phyloP scores from a whole-genome alignment of 2,329 filamentous ascomycete genomes.

The Cladosporium sp. region DNA sequence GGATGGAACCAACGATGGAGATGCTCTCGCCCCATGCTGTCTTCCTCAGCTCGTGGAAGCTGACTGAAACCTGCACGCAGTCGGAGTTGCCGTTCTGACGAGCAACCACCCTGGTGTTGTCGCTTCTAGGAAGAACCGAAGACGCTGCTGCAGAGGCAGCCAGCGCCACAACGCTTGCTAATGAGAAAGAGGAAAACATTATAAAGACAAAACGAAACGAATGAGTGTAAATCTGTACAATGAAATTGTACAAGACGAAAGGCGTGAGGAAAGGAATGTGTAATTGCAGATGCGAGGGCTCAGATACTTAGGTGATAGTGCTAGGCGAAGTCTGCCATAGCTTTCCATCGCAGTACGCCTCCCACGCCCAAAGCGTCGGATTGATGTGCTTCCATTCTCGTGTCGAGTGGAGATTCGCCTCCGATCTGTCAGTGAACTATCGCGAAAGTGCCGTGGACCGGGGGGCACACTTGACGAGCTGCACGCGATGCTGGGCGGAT shows the following conservation, averaged over 20 bases:
- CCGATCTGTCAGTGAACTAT: conserved; percentile 13
- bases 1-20: conserved; percentile 62
- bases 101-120: conserved; percentile 1
- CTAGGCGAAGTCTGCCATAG: not conserved
- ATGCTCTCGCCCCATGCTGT: conserved; percentile 58
- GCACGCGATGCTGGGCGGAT: conserved; percentile 4
- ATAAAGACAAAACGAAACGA: conserved; percentile 16
- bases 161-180: conserved; percentile 16
- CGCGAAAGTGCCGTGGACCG: conserved; percentile 10
- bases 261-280: conserved; percentile 3
- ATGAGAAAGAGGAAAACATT: conserved; percentile 18
- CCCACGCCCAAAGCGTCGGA: conserved; percentile 13
- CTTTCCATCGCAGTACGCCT: conserved; percentile 5
- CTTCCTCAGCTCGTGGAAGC: conserved; percentile 16
- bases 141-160: conserved; percentile 17
- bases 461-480: not conserved
- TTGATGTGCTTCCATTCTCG: conserved; percentile 10
- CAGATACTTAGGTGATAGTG: conserved; percentile 6
- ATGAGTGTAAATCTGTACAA: conserved; percentile 13
- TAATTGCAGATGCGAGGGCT: not conserved
- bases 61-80: conserved; percentile 20
- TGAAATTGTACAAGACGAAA: conserved; percentile 7
- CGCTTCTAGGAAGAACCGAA: conserved; percentile 13
- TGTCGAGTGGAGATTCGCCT: conserved; percentile 7
- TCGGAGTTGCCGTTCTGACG: conserved; percentile 14